Evolutionary conservation across 345 rosid genomes (phyloP).

Genomic region (Brassica carinata): DNA sequence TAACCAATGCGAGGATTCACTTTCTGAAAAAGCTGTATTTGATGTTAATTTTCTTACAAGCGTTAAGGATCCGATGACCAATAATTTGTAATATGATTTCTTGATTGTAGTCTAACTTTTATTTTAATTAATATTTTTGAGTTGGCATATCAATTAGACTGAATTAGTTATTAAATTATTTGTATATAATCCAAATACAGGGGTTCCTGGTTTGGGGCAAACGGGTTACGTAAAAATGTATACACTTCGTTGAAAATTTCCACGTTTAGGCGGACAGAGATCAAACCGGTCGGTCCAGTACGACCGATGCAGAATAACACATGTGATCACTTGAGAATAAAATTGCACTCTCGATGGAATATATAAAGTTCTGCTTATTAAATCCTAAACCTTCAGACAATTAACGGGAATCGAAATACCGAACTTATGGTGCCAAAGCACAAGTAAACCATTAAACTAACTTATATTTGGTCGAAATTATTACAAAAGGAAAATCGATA

Average conservation of each 20-base stretch:
- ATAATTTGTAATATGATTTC: neutral
- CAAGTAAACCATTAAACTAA: too few relatives aligned
- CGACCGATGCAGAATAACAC: constrained; percentile 2
- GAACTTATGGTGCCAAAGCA: neutral
- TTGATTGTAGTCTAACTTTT: neutral
- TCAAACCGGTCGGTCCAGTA: constrained; percentile 31
- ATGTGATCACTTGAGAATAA: constrained; percentile 18
- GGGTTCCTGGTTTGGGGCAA: neutral
- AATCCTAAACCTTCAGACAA: neutral
- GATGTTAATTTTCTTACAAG: neutral
- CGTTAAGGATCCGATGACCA: neutral
- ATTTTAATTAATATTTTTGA: neutral
- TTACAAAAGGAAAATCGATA: neutral
- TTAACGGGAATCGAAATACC: neutral
- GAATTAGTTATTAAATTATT: neutral
- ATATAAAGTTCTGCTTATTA: neutral
- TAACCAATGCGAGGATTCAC: neutral
- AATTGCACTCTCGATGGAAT: neutral
- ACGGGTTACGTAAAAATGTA: neutral
- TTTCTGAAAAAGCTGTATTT: neutral
- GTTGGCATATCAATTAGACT: neutral
- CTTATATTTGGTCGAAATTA: neutral
- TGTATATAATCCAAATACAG: neutral
- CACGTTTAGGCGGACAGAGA: constrained; percentile 25
- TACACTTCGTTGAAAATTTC: constrained; percentile 12